phyloP scores from a whole-genome alignment of 2,329 filamentous ascomycete genomes.

The Thelonectria blattea region DNA sequence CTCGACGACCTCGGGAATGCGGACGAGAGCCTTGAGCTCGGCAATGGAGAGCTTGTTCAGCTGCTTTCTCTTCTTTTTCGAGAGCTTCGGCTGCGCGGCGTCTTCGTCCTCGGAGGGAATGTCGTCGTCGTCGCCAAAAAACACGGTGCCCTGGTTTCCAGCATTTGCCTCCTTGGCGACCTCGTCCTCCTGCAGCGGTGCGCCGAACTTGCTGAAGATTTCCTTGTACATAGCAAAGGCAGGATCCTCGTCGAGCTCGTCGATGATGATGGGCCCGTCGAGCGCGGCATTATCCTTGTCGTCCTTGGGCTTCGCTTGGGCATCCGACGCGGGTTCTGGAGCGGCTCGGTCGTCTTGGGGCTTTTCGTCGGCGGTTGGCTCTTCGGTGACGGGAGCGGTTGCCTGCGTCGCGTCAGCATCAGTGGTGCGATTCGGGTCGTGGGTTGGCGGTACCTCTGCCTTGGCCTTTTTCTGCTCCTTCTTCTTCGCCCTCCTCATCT shows the following conservation, averaged over 20 bases:
- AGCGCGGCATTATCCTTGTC: constrained; percentile 45
- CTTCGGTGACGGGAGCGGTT: constrained; percentile 25
- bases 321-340: constrained; percentile 43
- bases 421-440: neutral
- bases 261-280: constrained; percentile 63
- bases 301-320: constrained; percentile 50
- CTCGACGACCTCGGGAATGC: constrained; percentile 91
- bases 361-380: constrained; percentile 29
- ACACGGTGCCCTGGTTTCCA: constrained; percentile 83
- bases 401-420: constrained; percentile 32
- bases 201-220: constrained; percentile 81
- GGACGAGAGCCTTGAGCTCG: constrained; percentile 90
- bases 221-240: constrained; percentile 84
- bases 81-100: constrained; percentile 71
- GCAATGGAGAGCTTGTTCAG: constrained; percentile 92
- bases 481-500: constrained; percentile 90
- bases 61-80: constrained; percentile 94
- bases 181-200: constrained; percentile 66
- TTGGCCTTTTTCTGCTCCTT: constrained; percentile 83
- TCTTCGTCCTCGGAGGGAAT: constrained; percentile 86
- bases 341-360: constrained; percentile 42
- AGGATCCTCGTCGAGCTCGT: constrained; percentile 71
- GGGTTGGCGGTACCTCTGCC: constrained; percentile 52
- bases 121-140: constrained; percentile 82
- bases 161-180: constrained; percentile 68